These are phyloP conservation scores for Phaeosphaeria sp. DNA, from an alignment of 2,329 filamentous ascomycete species.

Conservation along the genomic window DNA sequence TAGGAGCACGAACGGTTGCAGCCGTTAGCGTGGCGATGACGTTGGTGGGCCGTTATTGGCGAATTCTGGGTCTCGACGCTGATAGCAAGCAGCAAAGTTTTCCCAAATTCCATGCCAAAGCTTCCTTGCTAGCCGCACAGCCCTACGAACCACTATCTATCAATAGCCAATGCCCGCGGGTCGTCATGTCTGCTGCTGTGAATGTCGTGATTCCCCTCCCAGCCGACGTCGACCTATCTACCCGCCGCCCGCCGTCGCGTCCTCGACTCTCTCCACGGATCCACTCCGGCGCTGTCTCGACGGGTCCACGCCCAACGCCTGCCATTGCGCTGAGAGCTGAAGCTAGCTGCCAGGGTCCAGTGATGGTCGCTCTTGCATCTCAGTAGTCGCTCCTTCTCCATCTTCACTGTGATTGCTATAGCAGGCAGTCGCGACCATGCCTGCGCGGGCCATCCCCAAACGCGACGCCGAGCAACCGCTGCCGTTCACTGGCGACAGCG, in stretches of 20 bases:
- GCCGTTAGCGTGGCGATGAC: slow-evolving; percentile 16
- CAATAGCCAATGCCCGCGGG: background rate
- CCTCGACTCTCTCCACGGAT: background rate
- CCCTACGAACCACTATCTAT: slow-evolving; percentile 2
- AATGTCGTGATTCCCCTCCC: background rate
- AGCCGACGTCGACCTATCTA: slow-evolving; percentile 1
- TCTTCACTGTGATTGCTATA: background rate
- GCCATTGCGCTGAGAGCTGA: background rate
- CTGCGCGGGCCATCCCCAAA: background rate
- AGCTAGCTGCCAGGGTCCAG: background rate
- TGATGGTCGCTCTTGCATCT: background rate
- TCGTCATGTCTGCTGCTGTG: slow-evolving; percentile 1
- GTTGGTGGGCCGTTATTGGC: slow-evolving; percentile 5
- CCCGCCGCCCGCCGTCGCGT: background rate
- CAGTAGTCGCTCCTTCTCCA: background rate
- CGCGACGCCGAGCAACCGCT: slow-evolving; percentile 29
- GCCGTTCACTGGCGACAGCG: slow-evolving; percentile 40
- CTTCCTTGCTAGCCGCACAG: slow-evolving; percentile 14
- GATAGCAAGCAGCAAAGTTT: slow-evolving; percentile 11
- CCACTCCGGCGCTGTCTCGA: slow-evolving; percentile 3
- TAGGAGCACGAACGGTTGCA: slow-evolving; percentile 1
- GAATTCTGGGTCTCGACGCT: slow-evolving; percentile 9
- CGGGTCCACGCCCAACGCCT: background rate
- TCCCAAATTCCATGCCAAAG: slow-evolving; percentile 9
- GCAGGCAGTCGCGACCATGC: background rate